phyloP scores from a whole-genome alignment of 2,329 filamentous ascomycete species.

The Phaeosphaeria sp. region DNA sequence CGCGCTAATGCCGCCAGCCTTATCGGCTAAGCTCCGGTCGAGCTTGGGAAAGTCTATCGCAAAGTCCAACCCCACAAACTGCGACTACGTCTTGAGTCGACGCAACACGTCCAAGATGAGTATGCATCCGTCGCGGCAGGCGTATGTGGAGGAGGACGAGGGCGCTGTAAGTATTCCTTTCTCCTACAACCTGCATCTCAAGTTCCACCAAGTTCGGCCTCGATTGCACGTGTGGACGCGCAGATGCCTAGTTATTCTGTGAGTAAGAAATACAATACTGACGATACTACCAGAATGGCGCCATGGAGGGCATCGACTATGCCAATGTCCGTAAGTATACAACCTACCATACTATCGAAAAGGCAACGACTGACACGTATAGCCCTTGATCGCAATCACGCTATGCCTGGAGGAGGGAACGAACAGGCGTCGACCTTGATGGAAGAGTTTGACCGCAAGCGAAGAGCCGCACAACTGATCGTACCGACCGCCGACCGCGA shows the following conservation, averaged over 20 bases:
- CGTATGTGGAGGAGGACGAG: constrained; percentile 87
- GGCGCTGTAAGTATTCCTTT: constrained; percentile 63
- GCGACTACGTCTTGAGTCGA: constrained; percentile 17
- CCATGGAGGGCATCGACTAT: constrained; percentile 65
- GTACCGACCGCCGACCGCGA: constrained; percentile 93
- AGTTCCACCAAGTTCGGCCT: not conserved
- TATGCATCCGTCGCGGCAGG: constrained; percentile 88
- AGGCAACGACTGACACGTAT: constrained; percentile 3
- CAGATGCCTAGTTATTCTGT: constrained; percentile 25
- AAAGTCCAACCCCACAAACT: constrained; percentile 18
- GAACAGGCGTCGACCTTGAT: constrained; percentile 86
- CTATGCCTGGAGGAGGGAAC: constrained; percentile 74
- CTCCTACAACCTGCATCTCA: not conserved
- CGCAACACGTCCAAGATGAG: constrained; percentile 46
- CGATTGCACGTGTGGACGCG: constrained; percentile 1
- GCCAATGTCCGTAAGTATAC: constrained; percentile 67
- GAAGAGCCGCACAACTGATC: constrained; percentile 83
- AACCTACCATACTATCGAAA: not conserved
- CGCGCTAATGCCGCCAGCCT: constrained; percentile 34
- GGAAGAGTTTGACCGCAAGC: constrained; percentile 88
- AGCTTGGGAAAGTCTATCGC: constrained; percentile 25
- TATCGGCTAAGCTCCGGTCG: constrained; percentile 31
- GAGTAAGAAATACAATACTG: constrained; percentile 12
- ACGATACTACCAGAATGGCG: constrained; percentile 53
- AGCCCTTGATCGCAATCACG: constrained; percentile 82